phyloP scores from a whole-genome alignment of 1,139 yeast species.

The Neolecta irregularis region DNA sequence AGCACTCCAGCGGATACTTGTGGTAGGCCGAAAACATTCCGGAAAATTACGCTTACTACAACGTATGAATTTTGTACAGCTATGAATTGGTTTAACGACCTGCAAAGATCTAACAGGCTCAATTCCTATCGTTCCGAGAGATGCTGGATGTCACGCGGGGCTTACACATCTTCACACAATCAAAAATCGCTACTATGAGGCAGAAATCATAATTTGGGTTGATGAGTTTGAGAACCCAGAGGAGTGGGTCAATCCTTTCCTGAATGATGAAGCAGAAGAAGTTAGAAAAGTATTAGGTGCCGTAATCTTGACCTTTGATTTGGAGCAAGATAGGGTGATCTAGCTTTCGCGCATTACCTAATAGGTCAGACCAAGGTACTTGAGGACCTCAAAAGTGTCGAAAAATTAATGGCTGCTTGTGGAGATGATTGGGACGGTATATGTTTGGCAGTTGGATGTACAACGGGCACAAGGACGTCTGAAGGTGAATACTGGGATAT shows the following conservation, averaged over 20 bases:
- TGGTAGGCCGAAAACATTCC: constrained; percentile 27
- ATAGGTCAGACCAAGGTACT: neutral
- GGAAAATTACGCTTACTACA: constrained; percentile 26
- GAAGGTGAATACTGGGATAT: neutral
- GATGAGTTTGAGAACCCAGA: constrained; percentile 10
- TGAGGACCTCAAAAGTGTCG: constrained; percentile 7
- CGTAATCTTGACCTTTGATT: constrained; percentile 9
- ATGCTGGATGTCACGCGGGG: constrained; percentile 9
- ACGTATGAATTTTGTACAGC: constrained; percentile 13
- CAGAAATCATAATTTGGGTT: constrained; percentile 11
- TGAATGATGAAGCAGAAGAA: constrained; percentile 12
- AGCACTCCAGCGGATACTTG: too few species aligned
- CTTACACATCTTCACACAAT: constrained; percentile 9
- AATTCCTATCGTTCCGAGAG: neutral
- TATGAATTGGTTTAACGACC: neutral
- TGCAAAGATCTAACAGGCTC: neutral
- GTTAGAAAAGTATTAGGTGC: constrained; percentile 10
- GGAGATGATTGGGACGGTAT: constrained; percentile 2
- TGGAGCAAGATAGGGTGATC: constrained; percentile 2
- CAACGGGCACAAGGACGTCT: too few species aligned
- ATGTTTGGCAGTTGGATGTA: constrained; percentile 6
- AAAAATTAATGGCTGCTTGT: neutral
- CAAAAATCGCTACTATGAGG: constrained; percentile 10
- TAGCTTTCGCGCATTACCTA: neutral
- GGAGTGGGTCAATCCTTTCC: constrained; percentile 5